phyloP scores from a whole-genome alignment of 225 moss, liverwort and hornwort species.

The Asterella californica region DNA sequence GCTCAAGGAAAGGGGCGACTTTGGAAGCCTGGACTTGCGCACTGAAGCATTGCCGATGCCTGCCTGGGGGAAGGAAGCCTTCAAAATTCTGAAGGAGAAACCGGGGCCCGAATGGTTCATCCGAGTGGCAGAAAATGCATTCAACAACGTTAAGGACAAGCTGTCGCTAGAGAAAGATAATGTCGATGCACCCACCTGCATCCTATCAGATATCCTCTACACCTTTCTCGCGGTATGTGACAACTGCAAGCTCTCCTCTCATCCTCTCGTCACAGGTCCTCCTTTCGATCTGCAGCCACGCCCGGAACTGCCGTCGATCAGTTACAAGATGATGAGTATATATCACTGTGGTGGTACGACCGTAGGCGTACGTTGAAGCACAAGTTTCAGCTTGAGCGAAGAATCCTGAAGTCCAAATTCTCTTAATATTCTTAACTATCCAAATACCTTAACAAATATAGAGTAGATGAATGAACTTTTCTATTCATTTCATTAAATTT shows the following conservation, averaged over 20 bases:
- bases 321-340: too few relatives aligned
- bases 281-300: not conserved
- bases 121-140: not conserved
- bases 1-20: conserved; percentile 11
- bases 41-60: not conserved
- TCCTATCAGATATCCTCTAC: conserved; percentile 19
- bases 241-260: not conserved
- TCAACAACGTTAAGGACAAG: conserved; percentile 12
- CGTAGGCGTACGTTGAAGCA: too few relatives aligned
- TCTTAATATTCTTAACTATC: too few relatives aligned
- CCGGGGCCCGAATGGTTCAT: not conserved
- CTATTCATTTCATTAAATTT: too few relatives aligned
- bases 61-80: not conserved
- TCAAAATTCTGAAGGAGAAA: not conserved
- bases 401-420: too few relatives aligned
- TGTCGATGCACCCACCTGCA: conserved; percentile 14
- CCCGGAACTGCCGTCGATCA: too few relatives aligned
- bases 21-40: conserved; percentile 24
- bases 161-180: not conserved
- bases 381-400: not conserved
- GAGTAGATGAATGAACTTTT: too few relatives aligned
- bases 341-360: too few relatives aligned
- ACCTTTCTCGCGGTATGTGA: conserved; percentile 13
- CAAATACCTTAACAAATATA: too few relatives aligned
- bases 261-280: too few relatives aligned